Evolutionary conservation across 176 grass and related monocot species (phyloP).

Genomic region (Rhipidocladum racemiflorum): DNA sequence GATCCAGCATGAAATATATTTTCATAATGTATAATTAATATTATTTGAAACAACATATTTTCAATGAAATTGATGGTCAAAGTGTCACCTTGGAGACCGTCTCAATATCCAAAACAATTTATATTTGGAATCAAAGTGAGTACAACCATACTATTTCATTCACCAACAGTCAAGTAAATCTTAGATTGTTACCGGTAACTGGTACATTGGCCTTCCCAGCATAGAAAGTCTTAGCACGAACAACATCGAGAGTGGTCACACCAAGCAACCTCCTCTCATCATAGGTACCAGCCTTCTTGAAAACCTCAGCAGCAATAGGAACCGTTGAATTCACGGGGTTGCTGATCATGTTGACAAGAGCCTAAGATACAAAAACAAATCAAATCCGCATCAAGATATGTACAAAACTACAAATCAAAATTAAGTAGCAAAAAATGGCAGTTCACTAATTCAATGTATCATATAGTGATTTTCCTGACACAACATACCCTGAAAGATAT

Average conservation of each 20-base stretch:
- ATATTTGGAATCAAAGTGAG: too few relatives aligned
- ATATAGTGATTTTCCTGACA: not conserved
- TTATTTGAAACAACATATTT: too few relatives aligned
- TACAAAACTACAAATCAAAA: constrained; percentile 12
- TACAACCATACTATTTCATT: not conserved
- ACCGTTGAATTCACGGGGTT: constrained; percentile 96
- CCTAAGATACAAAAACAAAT: constrained; percentile 57
- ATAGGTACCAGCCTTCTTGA: constrained; percentile 88
- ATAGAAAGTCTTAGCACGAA: constrained; percentile 85
- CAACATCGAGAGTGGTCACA: constrained; percentile 92
- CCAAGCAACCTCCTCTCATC: constrained; percentile 84
- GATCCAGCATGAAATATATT: too few relatives aligned
- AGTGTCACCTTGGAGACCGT: too few relatives aligned
- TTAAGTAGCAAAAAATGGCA: not conserved
- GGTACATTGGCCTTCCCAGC: constrained; percentile 62
- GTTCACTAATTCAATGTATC: not conserved
- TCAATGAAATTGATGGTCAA: too few relatives aligned
- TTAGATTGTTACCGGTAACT: constrained; percentile 31
- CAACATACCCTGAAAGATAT: not conserved
- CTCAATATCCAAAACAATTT: too few relatives aligned
- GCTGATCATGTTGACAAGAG: constrained; percentile 93
- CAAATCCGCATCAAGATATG: constrained; percentile 25
- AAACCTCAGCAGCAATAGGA: constrained; percentile 84
- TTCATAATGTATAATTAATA: too few relatives aligned
- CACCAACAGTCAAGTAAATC: not conserved